phyloP scores from a whole-genome alignment of 129 eudicot genomes.

The Smallanthus sonchifolius region DNA sequence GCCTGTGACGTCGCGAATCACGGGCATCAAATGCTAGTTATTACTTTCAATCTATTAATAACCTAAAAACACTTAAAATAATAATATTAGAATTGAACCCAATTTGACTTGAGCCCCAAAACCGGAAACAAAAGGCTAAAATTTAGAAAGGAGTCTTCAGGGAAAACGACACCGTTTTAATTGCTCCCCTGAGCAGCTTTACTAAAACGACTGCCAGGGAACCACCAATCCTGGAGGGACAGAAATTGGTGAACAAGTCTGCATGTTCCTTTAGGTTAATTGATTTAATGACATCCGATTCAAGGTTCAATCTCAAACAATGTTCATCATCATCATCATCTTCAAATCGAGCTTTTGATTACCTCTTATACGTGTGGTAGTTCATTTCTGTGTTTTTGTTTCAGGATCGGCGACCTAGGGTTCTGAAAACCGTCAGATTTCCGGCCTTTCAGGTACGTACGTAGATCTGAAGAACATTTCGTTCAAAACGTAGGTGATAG shows the following conservation, averaged over 20 bases:
- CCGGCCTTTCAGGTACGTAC: conserved; percentile 20
- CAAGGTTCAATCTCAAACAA: background rate
- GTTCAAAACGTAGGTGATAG: background rate
- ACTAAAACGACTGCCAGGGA: background rate
- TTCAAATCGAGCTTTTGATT: background rate
- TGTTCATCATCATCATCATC: conserved; percentile 18
- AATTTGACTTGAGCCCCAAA: background rate
- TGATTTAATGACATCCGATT: background rate
- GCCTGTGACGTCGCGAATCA: too few species aligned
- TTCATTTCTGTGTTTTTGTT: background rate
- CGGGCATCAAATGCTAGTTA: too few species aligned
- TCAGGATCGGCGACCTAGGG: conserved; percentile 26
- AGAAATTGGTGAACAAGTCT: too few species aligned
- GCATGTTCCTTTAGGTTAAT: background rate
- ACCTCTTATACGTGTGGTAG: background rate
- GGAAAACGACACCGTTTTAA: conserved; percentile 20
- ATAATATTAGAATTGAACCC: background rate
- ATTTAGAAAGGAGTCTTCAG: background rate
- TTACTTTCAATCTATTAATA: background rate
- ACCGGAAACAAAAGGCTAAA: background rate
- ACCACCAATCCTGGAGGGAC: background rate
- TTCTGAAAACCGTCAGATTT: conserved; percentile 18
- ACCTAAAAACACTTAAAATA: background rate
- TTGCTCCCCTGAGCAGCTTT: conserved; percentile 22
- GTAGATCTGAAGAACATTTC: conserved; percentile 51